These are phyloP conservation scores for Suillus cothurnatus DNA, from an alignment of 768 basidiomycete genomes.

Conservation along the genomic window DNA sequence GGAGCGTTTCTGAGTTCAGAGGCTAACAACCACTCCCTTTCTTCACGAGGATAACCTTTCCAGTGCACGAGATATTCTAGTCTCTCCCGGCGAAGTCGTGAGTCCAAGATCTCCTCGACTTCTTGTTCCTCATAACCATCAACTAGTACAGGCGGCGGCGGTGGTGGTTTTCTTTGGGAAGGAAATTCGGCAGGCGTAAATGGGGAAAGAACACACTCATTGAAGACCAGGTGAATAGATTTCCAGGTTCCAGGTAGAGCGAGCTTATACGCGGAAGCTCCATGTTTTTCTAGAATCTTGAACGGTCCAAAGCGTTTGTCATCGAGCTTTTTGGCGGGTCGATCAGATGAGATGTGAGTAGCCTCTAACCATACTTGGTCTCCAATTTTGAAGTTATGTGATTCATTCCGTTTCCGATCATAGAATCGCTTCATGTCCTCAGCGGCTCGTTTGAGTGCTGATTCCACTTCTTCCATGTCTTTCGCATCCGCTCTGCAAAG, in stretches of 20 bases:
- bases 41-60: no score
- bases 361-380: constrained; percentile 27
- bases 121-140: no score
- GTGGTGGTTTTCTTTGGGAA: no score
- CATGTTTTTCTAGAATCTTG: constrained; percentile 22
- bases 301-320: constrained; percentile 25
- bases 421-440: constrained; percentile 22
- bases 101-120: no score
- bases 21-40: no score
- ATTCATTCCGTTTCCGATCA: neutral
- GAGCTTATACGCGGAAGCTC: constrained; percentile 19
- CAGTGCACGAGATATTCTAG: no score
- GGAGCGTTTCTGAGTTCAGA: no score
- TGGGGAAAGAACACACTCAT: constrained; percentile 9
- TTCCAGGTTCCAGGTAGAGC: constrained; percentile 22
- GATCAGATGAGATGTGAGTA: constrained; percentile 15
- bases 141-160: no score
- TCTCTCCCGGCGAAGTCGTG: no score
- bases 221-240: constrained; percentile 19
- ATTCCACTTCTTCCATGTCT: constrained; percentile 8
- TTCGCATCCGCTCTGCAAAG: no score
- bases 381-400: constrained; percentile 14
- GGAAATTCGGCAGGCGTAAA: neutral
- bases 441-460: constrained; percentile 20
- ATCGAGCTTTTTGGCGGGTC: constrained; percentile 14